Base-by-base conservation (phyloP, 495 filamentous ascomycete species). In the Tuber brumale region DNA sequence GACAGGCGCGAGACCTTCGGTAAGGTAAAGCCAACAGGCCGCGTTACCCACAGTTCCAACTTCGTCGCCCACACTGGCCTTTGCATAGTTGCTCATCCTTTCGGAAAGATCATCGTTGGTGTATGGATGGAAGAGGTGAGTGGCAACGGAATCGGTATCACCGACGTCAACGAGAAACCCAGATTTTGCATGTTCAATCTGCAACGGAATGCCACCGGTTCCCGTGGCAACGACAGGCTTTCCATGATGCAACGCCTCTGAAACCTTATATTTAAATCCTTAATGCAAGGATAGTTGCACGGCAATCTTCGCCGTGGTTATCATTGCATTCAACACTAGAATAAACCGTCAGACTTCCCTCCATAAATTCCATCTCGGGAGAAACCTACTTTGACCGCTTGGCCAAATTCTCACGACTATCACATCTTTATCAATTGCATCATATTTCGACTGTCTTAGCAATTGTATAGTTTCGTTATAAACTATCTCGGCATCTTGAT, bases 241-340 rank as follows among this genome's bases (percentile, higher is more conserved):
- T 35, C 93, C 93, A 78, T 94, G 93, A 83, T 95, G 93, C 10
- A 94, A 86, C 39, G 92, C 93, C 83, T 97, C 93, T 0, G 91
- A 94, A n/a, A 97, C 93, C 84, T 96, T 97, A 73, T 95, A 90
- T 83, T 97, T 92, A 80, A 97, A 97, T 3, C 93, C 93, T 83
- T 97, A 93, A 31, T 91, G 89, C 2, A 89, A 94, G 14, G 92
- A 94, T 27, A 97, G 88, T 84, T 97, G 93, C 51, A 95, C 86
- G 0, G 89, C 91, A 31, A 94, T 87, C 74, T 90, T 89, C 3
- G 92, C 90, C 70, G 90, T 90, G 46, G 91, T 90, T 51, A 97
- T 85, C n/a, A 97, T 84, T 0, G 91, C 90, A 80, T 95, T 94
- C 80, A 97, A 89, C 21, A 93, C 84, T 78, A 19, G 57, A 31